These are phyloP conservation scores for Actinomortierella wolfii DNA, from an alignment of 371 early-diverging fungal genomes.

Conservation along the genomic window DNA sequence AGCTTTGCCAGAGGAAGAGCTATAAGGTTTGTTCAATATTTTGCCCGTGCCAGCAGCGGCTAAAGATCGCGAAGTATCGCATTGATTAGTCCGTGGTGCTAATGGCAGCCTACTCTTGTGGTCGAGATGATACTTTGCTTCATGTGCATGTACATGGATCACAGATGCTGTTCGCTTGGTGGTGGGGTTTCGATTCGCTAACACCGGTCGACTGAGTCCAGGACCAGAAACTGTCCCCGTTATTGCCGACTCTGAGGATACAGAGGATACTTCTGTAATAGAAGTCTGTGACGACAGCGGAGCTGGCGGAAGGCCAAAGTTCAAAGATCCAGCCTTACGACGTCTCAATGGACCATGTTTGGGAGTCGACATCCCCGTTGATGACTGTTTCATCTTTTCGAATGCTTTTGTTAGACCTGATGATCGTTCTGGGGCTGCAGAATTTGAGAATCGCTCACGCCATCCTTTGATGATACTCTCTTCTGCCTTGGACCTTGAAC, in stretches of 20 bases:
- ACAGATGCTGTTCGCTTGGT: too few relatives aligned
- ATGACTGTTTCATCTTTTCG: conserved; percentile 2
- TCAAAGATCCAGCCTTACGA: background rate
- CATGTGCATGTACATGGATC: too few relatives aligned
- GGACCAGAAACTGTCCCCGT: too few relatives aligned
- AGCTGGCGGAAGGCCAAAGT: background rate
- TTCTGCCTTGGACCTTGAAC: conserved; percentile 9
- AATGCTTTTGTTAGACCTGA: conserved; percentile 22
- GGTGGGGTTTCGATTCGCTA: too few relatives aligned
- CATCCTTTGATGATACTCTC: conserved; percentile 34
- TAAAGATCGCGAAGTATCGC: background rate
- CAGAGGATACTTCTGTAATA: background rate
- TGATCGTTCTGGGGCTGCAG: background rate
- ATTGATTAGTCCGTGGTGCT: background rate
- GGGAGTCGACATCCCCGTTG: background rate
- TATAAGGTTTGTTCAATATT: background rate
- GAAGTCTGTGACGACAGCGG: background rate
- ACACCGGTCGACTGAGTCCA: too few relatives aligned
- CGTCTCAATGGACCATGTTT: background rate
- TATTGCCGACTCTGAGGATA: too few relatives aligned
- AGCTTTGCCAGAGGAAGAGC: too few relatives aligned
- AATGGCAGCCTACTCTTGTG: background rate
- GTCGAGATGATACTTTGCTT: background rate
- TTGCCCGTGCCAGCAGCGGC: background rate
- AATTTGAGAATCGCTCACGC: conserved; percentile 36